Percentiles rank a stretch among this genome's conserved stretches.
These are phyloP conservation scores for Thraustochytrium sp. DNA, from an alignment of 352 stramenopile genomes.

Conservation along the genomic window DNA sequence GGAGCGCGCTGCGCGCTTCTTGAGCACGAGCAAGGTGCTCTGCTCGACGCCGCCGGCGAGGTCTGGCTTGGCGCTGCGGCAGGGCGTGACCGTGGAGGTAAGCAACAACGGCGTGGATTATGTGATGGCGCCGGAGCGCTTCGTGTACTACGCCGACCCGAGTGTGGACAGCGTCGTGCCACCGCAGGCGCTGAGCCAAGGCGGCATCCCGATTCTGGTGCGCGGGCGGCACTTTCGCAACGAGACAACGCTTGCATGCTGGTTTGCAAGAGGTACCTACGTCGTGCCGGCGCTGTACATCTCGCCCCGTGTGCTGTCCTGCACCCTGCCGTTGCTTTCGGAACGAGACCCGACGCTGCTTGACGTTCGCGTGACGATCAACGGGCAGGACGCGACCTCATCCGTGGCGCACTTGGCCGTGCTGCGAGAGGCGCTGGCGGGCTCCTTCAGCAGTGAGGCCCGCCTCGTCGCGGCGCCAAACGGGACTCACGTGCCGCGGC, in stretches of 20 bases:
- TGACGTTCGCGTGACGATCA: constrained; percentile 69
- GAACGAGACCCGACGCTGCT: constrained; percentile 51
- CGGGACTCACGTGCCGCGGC: constrained; percentile 65
- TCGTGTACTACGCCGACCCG: constrained; percentile 74
- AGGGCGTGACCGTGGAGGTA: constrained; percentile 46
- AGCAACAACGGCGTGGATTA: constrained; percentile 54
- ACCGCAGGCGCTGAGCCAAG: constrained; percentile 62
- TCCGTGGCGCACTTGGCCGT: constrained; percentile 69
- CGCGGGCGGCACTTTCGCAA: constrained; percentile 88
- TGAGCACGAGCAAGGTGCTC: constrained; percentile 51
- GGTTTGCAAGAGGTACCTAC: constrained; percentile 58
- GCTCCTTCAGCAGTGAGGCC: constrained; percentile 60
- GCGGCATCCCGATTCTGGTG: constrained; percentile 77
- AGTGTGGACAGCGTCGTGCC: constrained; percentile 69
- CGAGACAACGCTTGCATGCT: constrained; percentile 70
- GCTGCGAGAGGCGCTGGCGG: constrained; percentile 58
- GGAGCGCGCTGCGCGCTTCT: constrained; percentile 46
- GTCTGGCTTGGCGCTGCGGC: constrained; percentile 40
- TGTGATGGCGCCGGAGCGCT: constrained; percentile 50
- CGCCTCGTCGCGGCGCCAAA: constrained; percentile 70
- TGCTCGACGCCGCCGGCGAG: constrained; percentile 51
- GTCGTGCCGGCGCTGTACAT: constrained; percentile 69
- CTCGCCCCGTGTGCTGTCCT: constrained; percentile 64
- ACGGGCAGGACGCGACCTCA: constrained; percentile 71
- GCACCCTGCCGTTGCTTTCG: constrained; percentile 65